Base-by-base conservation (phyloP, 2,329 filamentous ascomycete genomes). In the Phaeosphaeriaceae sp. region DNA sequence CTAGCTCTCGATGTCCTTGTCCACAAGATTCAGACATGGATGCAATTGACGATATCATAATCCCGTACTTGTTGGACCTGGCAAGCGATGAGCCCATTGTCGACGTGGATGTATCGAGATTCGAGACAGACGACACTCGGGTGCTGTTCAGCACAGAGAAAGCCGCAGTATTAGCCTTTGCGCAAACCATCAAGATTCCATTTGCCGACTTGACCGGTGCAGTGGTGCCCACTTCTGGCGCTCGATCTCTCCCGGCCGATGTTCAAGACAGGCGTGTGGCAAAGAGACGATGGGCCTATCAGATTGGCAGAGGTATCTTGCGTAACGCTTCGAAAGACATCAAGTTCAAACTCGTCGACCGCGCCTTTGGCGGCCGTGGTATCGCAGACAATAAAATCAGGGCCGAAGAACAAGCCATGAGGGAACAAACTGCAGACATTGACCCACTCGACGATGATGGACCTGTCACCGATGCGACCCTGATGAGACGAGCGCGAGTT, bases 341-440 rank as follows among this genome's bases (percentile, higher is more conserved):
- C 47, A 84, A 84, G 44, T 88, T 85, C 71, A 77, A 80, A 17
- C 83, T 83, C 60, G 83, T 88, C 20, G 86, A 88, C 67, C 81
- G 82, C 31, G 85, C 86, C 3, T 89, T 88, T 74, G 87, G 87
- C 31, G 88, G 87, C 0, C 71, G 84, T n/a, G 83, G 83, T 6
- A 78, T 81, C 13, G 74, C 77, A 1, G 66, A 83, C 42, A 73
- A 65, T 11, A 72, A 21, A 67, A 79, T 60, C 65, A 78, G 49
- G 48, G 77, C 75, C 0, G 76, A 80, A 56, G 84, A 85, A 62
- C 74, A 76, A 47, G 66, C 73, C 7, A 47, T 78, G 25, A 69
- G 58, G 21, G 69, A 70, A 45, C 67, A 65, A 10, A 82, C 84
- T 60, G 79, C 82, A 53, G 81, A 85, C 48, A 79, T 85, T 21